A percentile compares a stretch with the other conserved stretches of the same genome.
Conservation (phyloP, 2,329 filamentous ascomycete genomes). For the Cladosporium sphaerospermum region DNA sequence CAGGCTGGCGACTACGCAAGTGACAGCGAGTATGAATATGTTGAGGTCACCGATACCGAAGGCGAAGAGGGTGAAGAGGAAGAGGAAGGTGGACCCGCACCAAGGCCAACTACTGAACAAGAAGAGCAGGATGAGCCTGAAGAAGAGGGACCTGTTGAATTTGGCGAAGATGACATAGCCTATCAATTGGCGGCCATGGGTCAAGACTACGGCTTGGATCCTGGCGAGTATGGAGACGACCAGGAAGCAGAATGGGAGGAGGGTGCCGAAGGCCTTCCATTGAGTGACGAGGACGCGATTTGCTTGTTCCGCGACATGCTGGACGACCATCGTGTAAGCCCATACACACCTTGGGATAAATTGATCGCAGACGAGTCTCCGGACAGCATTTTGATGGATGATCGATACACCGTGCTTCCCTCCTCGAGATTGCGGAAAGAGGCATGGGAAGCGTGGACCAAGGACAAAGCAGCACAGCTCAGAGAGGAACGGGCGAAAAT, state of each 20-base stretch:
- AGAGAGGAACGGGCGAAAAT: constrained; percentile 67
- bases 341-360: constrained; percentile 88
- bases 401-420: constrained; percentile 73
- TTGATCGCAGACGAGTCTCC: constrained; percentile 61
- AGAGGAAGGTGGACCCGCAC: constrained; percentile 37
- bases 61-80: constrained; percentile 40
- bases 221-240: constrained; percentile 67
- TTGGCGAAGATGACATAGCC: constrained; percentile 90
- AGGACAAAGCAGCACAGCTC: constrained; percentile 65
- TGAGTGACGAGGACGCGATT: constrained; percentile 70
- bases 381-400: constrained; percentile 73
- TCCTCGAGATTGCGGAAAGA: constrained; percentile 79
- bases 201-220: constrained; percentile 71
- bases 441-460: constrained; percentile 77
- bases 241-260: constrained; percentile 55
- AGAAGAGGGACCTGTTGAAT: constrained; percentile 58
- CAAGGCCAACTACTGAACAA: constrained; percentile 52
- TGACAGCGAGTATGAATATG: constrained; percentile 66
- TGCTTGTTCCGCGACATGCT: constrained; percentile 80
- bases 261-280: constrained; percentile 61
- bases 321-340: constrained; percentile 73
- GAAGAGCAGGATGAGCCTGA: constrained; percentile 41
- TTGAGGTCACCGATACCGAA: constrained; percentile 62
- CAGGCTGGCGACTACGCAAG: constrained; percentile 46
- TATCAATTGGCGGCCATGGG: constrained; percentile 88